Evolutionary conservation across 345 rosid genomes (phyloP).

Genomic region (Theobroma cacao): DNA sequence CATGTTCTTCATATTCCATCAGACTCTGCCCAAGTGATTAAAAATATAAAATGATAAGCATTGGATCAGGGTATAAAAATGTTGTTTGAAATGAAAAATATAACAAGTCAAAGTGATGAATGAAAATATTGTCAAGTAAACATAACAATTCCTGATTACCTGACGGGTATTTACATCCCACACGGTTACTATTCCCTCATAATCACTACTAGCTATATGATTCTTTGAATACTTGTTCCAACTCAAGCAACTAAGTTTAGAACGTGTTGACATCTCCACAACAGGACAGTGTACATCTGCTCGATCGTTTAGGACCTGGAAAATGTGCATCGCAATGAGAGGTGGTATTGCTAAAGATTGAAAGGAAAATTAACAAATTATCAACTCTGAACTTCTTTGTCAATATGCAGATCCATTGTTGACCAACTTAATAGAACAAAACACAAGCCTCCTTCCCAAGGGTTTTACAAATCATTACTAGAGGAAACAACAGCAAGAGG

Average conservation of each 20-base stretch:
- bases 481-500: neutral
- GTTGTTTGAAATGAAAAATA: neutral
- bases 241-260: slow-evolving; percentile 96
- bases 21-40: slow-evolving; percentile 51
- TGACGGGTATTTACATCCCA: slow-evolving; percentile 98
- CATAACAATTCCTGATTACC: slow-evolving; percentile 35
- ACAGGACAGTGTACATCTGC: slow-evolving; percentile 80
- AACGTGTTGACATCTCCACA: slow-evolving; percentile 95
- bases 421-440: neutral
- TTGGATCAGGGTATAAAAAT: neutral
- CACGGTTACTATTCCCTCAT: slow-evolving; percentile 96
- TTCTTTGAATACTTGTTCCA: slow-evolving; percentile 94
- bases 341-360: neutral
- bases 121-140: neutral
- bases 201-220: slow-evolving; percentile 97
- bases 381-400: neutral
- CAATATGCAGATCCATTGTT: neutral
- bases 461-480: neutral
- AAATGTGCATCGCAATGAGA: slow-evolving; percentile 9
- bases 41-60: neutral
- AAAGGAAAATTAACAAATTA: neutral
- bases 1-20: slow-evolving; percentile 99
- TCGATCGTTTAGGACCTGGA: slow-evolving; percentile 81
- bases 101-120: neutral
- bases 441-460: neutral